Evolutionary conservation across 2,329 filamentous ascomycete genomes (phyloP), one percentile per base, ranked within the genome.

Genomic region (Onygenales sp.): DNA sequence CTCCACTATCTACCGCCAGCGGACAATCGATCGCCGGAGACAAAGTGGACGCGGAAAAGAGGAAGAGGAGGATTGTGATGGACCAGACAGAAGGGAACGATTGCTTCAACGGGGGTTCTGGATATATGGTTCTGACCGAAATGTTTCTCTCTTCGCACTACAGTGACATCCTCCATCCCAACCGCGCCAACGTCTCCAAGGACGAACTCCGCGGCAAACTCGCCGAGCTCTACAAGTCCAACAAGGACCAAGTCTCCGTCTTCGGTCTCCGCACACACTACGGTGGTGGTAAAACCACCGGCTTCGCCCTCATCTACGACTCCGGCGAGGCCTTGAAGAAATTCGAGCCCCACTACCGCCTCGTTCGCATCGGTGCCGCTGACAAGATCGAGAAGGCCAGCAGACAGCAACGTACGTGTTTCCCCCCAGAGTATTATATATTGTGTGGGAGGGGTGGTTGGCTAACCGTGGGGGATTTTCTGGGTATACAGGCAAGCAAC

Each of bases 121-220:
- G 48, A 52, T 54, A 33, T 42, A 27, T 42, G 45, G 56, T 52
- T 51, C 42, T 54, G 53, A 62, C 60, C 63, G 57, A 66, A 58
- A 58, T 60, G 21, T 39, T 17, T 17, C 17, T 39, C 36, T 39
- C 9, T 34, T 36, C 56, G 57, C 57, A 56, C 57, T 55, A 64
- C 75, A 98, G 93, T 83, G 93, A 98, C 77, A 91, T 98, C 81
- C 92, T 98, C 77, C 93, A 98, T 85, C 93, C 93, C 76, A 88
- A 88, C 83, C 90, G 90, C 70, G 80, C 93, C 79, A 96, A 96
- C 81, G 93, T 98, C 80, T 90, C 89, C 82, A 97, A 97, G 85
- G 89, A 95, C 71, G 91, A 97, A 77, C 91, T 98, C 79, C 89
- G 91, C 69, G 82, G 83, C 73, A 97, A 96, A 84, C 85, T 98